Conservation (phyloP, 495 filamentous ascomycete species). For the Thermochaetoides thermophila region DNA sequence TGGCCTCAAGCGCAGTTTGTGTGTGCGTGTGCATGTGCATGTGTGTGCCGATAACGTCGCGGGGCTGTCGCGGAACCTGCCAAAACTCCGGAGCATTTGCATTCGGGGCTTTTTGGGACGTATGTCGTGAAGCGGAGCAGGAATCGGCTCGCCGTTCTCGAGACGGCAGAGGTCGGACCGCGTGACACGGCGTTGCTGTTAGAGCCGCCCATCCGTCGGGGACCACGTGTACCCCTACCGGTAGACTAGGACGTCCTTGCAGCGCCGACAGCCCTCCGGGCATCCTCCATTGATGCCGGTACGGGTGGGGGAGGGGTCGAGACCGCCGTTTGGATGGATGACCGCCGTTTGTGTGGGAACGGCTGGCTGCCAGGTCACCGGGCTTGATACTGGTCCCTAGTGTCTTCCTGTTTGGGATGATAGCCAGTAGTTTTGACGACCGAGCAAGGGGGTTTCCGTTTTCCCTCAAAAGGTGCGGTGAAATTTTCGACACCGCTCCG, state of each 20-base stretch:
- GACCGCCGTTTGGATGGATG: not conserved
- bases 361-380: not conserved
- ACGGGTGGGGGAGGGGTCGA: not conserved
- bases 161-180: not conserved
- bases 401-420: not conserved
- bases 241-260: constrained; percentile 2
- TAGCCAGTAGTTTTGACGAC: constrained; percentile 2
- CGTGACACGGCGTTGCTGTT: not conserved
- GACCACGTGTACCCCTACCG: constrained; percentile 13
- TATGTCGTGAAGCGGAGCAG: too few relatives aligned
- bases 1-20: too few relatives aligned
- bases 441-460: constrained; percentile 7
- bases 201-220: constrained; percentile 4
- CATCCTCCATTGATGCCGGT: too few relatives aligned
- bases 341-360: constrained; percentile 4
- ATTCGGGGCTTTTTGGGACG: too few relatives aligned
- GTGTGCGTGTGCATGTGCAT: too few relatives aligned
- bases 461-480: constrained; percentile 8
- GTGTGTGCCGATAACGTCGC: too few relatives aligned
- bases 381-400: constrained; percentile 5
- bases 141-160: not conserved
- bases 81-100: too few relatives aligned
- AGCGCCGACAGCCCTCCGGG: too few relatives aligned
- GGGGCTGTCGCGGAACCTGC: too few relatives aligned
- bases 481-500: constrained; percentile 1